A percentile compares a stretch with the other conserved stretches of the same genome.
Evolutionary conservation across 2,329 filamentous ascomycete genomes (phyloP).

Genomic region (Cephalotrichum gorgonifer): DNA sequence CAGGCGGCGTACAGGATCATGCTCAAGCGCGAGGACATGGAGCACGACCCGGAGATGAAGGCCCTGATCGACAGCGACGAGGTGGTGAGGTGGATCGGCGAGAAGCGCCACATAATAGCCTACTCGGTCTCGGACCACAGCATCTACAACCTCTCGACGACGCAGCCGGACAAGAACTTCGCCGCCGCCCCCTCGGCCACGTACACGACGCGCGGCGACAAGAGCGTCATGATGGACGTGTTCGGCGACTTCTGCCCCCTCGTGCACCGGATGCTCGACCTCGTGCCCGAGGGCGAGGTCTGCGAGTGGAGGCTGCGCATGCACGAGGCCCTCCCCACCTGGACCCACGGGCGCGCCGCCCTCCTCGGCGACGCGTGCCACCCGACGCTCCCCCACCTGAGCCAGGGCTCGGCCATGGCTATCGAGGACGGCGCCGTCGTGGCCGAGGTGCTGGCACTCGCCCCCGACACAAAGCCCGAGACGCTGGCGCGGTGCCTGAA

Average conservation of each 20-base stretch:
- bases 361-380: constrained; percentile 58
- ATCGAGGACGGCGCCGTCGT: constrained; percentile 57
- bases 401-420: constrained; percentile 58
- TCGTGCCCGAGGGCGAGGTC: constrained; percentile 52
- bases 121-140: constrained; percentile 61
- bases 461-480: constrained; percentile 22
- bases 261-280: constrained; percentile 46
- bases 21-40: constrained; percentile 58
- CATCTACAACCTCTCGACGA: constrained; percentile 54
- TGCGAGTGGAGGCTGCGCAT: constrained; percentile 56
- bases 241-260: constrained; percentile 51
- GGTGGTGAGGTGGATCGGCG: constrained; percentile 67
- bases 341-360: constrained; percentile 45
- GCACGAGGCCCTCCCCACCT: constrained; percentile 44
- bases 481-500: constrained; percentile 37
- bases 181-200: constrained; percentile 45
- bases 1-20: constrained; percentile 75
- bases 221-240: constrained; percentile 49
- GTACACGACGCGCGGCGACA: constrained; percentile 54
- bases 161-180: constrained; percentile 52
- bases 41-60: constrained; percentile 54
- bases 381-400: constrained; percentile 56
- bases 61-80: constrained; percentile 56
- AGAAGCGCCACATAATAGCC: constrained; percentile 65
- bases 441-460: constrained; percentile 36